A percentile compares a stretch with the other conserved stretches of the same genome.
Evolutionary conservation across 2,329 filamentous ascomycete genomes (phyloP).

Genomic region (Fusarium napiforme): DNA sequence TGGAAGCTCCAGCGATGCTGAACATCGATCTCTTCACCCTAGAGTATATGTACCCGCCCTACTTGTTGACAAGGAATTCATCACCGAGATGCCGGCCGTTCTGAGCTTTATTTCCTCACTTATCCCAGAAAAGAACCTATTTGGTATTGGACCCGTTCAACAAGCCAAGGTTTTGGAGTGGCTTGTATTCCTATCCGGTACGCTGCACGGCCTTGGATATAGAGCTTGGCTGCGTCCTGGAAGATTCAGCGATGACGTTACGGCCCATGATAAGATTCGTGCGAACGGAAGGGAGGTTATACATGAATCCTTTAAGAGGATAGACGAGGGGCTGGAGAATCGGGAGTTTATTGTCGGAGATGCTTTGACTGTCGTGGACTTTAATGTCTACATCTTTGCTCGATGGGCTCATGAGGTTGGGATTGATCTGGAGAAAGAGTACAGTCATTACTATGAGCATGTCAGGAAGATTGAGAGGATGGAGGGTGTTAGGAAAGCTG

Average conservation of each 20-base stretch:
- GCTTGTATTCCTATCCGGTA: slow-evolving; percentile 48
- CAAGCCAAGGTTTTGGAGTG: slow-evolving; percentile 47
- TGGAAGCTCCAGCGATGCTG: slow-evolving; percentile 44
- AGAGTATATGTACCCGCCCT: slow-evolving; percentile 48
- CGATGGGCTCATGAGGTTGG: slow-evolving; percentile 21
- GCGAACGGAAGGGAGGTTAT: neutral
- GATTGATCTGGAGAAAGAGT: slow-evolving; percentile 21
- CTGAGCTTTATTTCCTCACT: slow-evolving; percentile 48
- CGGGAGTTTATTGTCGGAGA: slow-evolving; percentile 12
- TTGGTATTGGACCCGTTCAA: slow-evolving; percentile 35
- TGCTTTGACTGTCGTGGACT: slow-evolving; percentile 29
- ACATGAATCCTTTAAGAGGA: slow-evolving; percentile 4
- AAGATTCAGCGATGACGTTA: slow-evolving; percentile 42
- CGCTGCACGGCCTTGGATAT: slow-evolving; percentile 47
- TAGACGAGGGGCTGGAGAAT: neutral
- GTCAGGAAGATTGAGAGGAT: slow-evolving; percentile 1
- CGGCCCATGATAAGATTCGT: neutral
- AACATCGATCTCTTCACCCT: slow-evolving; percentile 48
- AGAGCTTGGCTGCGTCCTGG: slow-evolving; percentile 41
- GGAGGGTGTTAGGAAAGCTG: neutral
- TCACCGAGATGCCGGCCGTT: slow-evolving; percentile 50
- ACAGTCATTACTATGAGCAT: neutral
- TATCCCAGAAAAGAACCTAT: slow-evolving; percentile 25
- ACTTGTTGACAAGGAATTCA: slow-evolving; percentile 40
- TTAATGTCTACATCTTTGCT: slow-evolving; percentile 38